phyloP scores from a whole-genome alignment of 2,329 filamentous ascomycete genomes.

The Aplosporella prunicola region DNA sequence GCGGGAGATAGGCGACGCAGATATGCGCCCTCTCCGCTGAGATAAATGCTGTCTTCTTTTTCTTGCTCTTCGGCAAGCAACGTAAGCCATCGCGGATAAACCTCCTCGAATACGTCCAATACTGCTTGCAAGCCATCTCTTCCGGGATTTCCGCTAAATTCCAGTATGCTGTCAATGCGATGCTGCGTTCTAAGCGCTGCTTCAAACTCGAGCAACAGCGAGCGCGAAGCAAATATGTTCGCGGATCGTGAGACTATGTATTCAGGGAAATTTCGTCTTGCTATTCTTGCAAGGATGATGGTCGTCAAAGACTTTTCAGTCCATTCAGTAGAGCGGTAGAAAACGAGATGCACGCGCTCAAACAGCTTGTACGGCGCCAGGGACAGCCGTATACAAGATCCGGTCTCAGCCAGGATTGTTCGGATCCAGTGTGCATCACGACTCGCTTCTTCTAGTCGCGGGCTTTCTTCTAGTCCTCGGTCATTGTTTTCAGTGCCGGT shows the following conservation, averaged over 20 bases:
- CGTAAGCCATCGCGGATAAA: slow-evolving; percentile 72
- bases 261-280: slow-evolving; percentile 73
- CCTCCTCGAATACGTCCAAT: slow-evolving; percentile 59
- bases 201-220: slow-evolving; percentile 78
- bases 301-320: slow-evolving; percentile 93
- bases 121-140: slow-evolving; percentile 58
- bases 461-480: slow-evolving; percentile 32
- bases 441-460: slow-evolving; percentile 38
- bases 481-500: slow-evolving; percentile 23
- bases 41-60: slow-evolving; percentile 69
- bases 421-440: slow-evolving; percentile 64
- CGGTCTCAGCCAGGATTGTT: slow-evolving; percentile 69
- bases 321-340: slow-evolving; percentile 94
- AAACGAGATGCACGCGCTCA: slow-evolving; percentile 88
- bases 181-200: slow-evolving; percentile 73
- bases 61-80: slow-evolving; percentile 64
- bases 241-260: slow-evolving; percentile 85
- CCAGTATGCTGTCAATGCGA: slow-evolving; percentile 69
- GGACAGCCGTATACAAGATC: slow-evolving; percentile 76
- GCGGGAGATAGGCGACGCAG: slow-evolving; percentile 81
- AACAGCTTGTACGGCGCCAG: slow-evolving; percentile 67
- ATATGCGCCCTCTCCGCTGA: slow-evolving; percentile 79
- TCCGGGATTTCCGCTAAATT: slow-evolving; percentile 63
- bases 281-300: slow-evolving; percentile 87
- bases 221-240: slow-evolving; percentile 75